phyloP scores from a whole-genome alignment of 306 rosid genomes.

The Quercus aquifolioides region DNA sequence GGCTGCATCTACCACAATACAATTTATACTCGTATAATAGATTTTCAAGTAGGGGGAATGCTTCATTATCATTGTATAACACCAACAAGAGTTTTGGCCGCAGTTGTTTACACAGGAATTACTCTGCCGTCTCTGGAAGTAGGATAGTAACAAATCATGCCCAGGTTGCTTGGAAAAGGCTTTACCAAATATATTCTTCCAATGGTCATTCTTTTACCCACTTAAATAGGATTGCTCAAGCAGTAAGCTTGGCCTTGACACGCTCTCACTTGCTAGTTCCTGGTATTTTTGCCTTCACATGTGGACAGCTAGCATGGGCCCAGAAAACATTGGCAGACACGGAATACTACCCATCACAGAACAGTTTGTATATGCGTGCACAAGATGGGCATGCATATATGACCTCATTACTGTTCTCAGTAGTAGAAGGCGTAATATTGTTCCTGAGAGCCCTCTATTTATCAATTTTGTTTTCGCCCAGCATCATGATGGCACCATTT shows the following conservation, averaged over 20 bases:
- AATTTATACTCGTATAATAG: slow-evolving; percentile 39
- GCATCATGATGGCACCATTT: slow-evolving; percentile 83
- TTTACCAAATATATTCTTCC: slow-evolving; percentile 49
- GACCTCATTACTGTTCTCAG: slow-evolving; percentile 43
- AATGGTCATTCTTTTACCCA: slow-evolving; percentile 39
- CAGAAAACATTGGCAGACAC: slow-evolving; percentile 47
- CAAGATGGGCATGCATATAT: slow-evolving; percentile 74
- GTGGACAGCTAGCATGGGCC: slow-evolving; percentile 81
- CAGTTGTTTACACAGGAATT: slow-evolving; percentile 32
- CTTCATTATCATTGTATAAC: slow-evolving; percentile 38
- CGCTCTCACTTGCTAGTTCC: slow-evolving; percentile 80
- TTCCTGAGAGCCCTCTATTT: slow-evolving; percentile 71
- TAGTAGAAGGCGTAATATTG: slow-evolving; percentile 61
- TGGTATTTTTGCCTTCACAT: slow-evolving; percentile 68
- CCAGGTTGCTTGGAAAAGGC: slow-evolving; percentile 64
- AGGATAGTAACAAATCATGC: slow-evolving; percentile 43
- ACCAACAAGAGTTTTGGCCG: slow-evolving; percentile 32
- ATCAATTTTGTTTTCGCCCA: slow-evolving; percentile 78
- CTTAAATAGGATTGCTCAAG: slow-evolving; percentile 73
- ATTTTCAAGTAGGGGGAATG: slow-evolving; percentile 35
- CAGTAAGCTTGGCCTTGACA: slow-evolving; percentile 74
- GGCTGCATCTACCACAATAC: slow-evolving; percentile 46
- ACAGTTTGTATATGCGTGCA: slow-evolving; percentile 60
- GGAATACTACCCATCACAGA: slow-evolving; percentile 50
- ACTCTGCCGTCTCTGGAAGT: slow-evolving; percentile 39